Evolutionary conservation across 164 flowering plant species (phyloP).

Genomic region (Saururus chinensis): DNA sequence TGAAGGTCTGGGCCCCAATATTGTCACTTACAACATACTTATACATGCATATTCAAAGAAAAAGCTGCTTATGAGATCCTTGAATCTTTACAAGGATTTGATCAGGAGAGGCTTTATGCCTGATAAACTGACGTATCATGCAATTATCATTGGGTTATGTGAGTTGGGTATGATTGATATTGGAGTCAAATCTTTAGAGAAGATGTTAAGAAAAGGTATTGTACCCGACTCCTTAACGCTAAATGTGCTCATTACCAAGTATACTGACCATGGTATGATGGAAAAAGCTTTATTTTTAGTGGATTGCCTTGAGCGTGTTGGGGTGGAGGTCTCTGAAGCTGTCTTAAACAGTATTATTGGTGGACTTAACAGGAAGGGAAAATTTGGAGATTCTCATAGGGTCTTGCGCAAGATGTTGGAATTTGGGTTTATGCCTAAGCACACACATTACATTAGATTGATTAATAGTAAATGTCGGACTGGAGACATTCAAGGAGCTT

Average conservation of each 20-base stretch:
- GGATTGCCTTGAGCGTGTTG: slow-evolving; percentile 32
- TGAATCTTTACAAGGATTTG: slow-evolving; percentile 30
- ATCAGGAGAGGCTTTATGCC: slow-evolving; percentile 30
- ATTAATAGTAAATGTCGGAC: slow-evolving; percentile 51
- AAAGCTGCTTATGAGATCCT: slow-evolving; percentile 22
- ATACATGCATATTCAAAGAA: slow-evolving; percentile 55
- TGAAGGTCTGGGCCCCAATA: slow-evolving; percentile 29
- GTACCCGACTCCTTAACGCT: slow-evolving; percentile 38
- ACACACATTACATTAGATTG: slow-evolving; percentile 36
- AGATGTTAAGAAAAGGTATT: slow-evolving; percentile 34
- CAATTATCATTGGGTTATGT: slow-evolving; percentile 55
- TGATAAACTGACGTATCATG: slow-evolving; percentile 55
- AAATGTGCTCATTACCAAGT: slow-evolving; percentile 43
- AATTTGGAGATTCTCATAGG: slow-evolving; percentile 23
- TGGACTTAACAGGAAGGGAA: slow-evolving; percentile 39
- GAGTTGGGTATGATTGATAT: slow-evolving; percentile 40
- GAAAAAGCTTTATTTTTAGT: slow-evolving; percentile 38
- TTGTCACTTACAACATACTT: slow-evolving; percentile 64
- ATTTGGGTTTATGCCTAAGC: slow-evolving; percentile 39
- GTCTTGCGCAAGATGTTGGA: slow-evolving; percentile 48
- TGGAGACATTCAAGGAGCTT: slow-evolving; percentile 57
- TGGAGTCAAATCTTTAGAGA: slow-evolving; percentile 46
- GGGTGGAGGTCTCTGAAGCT: slow-evolving; percentile 26
- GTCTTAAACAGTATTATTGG: slow-evolving; percentile 30
- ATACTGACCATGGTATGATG: slow-evolving; percentile 35